A percentile compares a stretch with the other conserved stretches of the same genome.
These are phyloP conservation scores for Leishmania aethiopica DNA, from an alignment of 208 protist species.

Conservation along the genomic window DNA sequence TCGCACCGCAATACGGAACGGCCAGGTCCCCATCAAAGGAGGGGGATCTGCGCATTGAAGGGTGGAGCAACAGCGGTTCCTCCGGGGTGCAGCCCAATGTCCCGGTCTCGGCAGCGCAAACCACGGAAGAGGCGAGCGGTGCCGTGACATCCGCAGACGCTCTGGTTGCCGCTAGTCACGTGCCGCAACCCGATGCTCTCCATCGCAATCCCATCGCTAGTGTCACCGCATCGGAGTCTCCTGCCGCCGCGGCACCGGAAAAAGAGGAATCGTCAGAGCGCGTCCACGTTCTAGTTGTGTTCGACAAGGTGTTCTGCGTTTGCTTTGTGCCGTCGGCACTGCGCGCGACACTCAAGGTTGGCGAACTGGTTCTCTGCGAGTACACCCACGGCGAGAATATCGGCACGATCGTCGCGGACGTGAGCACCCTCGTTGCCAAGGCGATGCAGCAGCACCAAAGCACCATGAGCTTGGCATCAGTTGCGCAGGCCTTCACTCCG, in stretches of 20 bases:
- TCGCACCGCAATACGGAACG: neutral
- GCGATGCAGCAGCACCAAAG: neutral
- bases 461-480: neutral
- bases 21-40: neutral
- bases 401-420: conserved; percentile 58
- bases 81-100: conserved; percentile 10
- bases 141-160: neutral
- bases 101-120: neutral
- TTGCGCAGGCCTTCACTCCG: conserved; percentile 6
- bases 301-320: conserved; percentile 58
- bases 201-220: neutral
- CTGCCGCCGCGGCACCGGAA: neutral
- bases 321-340: conserved; percentile 57
- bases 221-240: neutral
- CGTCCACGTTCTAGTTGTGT: conserved; percentile 60
- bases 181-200: neutral
- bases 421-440: conserved; percentile 36
- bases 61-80: conserved; percentile 6
- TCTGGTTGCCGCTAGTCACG: neutral
- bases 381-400: conserved; percentile 50
- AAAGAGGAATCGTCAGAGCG: conserved; percentile 8
- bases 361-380: conserved; percentile 74
- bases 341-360: conserved; percentile 39
- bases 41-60: neutral
- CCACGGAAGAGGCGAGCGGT: neutral